A percentile compares a stretch with the other conserved stretches of the same genome.
Evolutionary conservation across 2,329 filamentous ascomycete genomes (phyloP).

Genomic region (Chrysoporthe deuterocubensis): DNA sequence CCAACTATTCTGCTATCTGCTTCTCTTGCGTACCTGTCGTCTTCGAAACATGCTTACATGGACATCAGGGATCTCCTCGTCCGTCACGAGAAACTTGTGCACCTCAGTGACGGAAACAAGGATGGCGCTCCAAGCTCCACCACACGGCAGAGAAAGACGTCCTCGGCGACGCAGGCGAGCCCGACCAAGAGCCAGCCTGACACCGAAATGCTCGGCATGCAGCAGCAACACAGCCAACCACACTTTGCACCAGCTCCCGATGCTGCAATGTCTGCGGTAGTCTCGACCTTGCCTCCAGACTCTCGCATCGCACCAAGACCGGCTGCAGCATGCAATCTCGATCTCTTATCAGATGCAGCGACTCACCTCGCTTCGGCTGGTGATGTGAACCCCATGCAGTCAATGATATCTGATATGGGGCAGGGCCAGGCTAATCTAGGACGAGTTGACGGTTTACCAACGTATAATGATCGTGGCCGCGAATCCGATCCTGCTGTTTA

Average conservation of each 20-base stretch:
- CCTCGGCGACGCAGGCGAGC: conserved; percentile 52
- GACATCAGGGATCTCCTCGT: conserved; percentile 67
- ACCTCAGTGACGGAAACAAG: conserved; percentile 63
- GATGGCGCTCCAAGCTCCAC: conserved; percentile 43
- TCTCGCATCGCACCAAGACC: conserved; percentile 50
- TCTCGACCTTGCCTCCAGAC: conserved; percentile 49
- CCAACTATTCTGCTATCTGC: conserved; percentile 24
- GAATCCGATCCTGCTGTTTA: conserved; percentile 49
- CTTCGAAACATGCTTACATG: conserved; percentile 56
- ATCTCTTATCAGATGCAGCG: conserved; percentile 63
- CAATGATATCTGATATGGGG: conserved; percentile 51
- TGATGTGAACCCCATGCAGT: conserved; percentile 56
- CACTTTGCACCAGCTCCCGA: conserved; percentile 45
- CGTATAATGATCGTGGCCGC: conserved; percentile 52
- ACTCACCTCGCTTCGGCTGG: conserved; percentile 57
- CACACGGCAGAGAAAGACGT: conserved; percentile 52
- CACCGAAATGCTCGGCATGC: conserved; percentile 51
- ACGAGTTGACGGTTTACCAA: conserved; percentile 49
- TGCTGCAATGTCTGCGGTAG: conserved; percentile 43
- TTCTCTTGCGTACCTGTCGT: conserved; percentile 15
- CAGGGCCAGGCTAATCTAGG: conserved; percentile 47
- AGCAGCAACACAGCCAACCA: conserved; percentile 38
- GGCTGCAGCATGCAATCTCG: conserved; percentile 57
- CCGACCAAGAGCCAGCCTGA: conserved; percentile 53
- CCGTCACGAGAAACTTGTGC: conserved; percentile 67